phyloP scores from a whole-genome alignment of 176 grass and related monocot genomes.

The Aechmea fasciata region DNA sequence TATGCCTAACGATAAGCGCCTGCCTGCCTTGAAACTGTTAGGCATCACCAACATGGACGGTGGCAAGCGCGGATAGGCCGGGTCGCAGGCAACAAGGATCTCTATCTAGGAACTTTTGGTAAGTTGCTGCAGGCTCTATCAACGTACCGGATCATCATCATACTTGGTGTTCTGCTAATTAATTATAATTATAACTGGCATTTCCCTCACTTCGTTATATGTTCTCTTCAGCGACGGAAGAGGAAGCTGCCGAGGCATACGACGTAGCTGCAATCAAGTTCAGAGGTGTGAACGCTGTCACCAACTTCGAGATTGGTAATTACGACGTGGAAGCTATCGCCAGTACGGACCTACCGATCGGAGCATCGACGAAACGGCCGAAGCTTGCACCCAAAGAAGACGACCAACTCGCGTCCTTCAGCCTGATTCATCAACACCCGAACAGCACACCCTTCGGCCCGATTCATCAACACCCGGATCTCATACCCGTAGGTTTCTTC shows the following conservation, averaged over 20 bases:
- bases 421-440: constrained; percentile 13
- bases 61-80: constrained; percentile 98
- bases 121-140: constrained; percentile 6
- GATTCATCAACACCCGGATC: constrained; percentile 15
- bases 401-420: neutral
- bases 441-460: constrained; percentile 12
- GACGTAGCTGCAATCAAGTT: constrained; percentile 90
- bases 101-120: constrained; percentile 94
- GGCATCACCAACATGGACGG: constrained; percentile 89
- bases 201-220: neutral
- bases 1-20: neutral
- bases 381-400: constrained; percentile 6
- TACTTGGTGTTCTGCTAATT: neutral
- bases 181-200: neutral
- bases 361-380: constrained; percentile 20
- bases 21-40: constrained; percentile 16
- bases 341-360: constrained; percentile 51
- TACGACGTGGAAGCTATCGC: constrained; percentile 76
- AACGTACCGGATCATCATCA: neutral
- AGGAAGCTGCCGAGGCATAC: constrained; percentile 91
- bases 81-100: constrained; percentile 94
- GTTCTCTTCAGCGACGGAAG: constrained; percentile 52
- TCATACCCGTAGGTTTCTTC: constrained; percentile 22
- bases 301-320: constrained; percentile 71
- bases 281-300: constrained; percentile 70